Evolutionary conservation across 176 grass and related monocot species (phyloP).

Genomic region (Avena eriantha): DNA sequence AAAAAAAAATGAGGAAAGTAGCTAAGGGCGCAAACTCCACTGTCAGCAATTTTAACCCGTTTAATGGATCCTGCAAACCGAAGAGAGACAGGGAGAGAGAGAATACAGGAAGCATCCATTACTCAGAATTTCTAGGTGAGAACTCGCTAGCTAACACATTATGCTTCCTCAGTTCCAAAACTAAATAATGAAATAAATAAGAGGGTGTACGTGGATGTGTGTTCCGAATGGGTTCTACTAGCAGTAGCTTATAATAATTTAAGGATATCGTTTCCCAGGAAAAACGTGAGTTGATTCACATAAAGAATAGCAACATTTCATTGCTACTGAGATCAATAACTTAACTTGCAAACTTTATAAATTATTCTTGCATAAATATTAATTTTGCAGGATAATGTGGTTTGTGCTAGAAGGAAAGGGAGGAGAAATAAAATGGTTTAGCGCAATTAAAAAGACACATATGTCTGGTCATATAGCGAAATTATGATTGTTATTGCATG

Average conservation of each 20-base stretch:
- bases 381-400: background rate
- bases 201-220: background rate
- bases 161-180: background rate
- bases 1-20: background rate
- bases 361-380: background rate
- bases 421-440: background rate
- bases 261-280: background rate
- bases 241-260: background rate
- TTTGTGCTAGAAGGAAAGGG: slow-evolving; percentile 9
- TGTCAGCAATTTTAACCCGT: background rate
- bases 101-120: slow-evolving; percentile 5
- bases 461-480: background rate
- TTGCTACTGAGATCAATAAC: background rate
- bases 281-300: background rate
- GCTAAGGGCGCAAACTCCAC: background rate
- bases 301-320: background rate
- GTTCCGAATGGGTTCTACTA: background rate
- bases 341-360: background rate
- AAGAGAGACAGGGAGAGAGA: background rate
- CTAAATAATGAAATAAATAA: background rate
- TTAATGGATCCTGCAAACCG: background rate
- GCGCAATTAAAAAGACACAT: background rate
- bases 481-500: slow-evolving; percentile 55
- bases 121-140: background rate
- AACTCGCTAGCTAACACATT: slow-evolving; percentile 19